Evolutionary conservation across 2,329 filamentous ascomycete species (phyloP), one percentile per base, ranked within the genome.

Genomic region (Fusarium xylarioides): DNA sequence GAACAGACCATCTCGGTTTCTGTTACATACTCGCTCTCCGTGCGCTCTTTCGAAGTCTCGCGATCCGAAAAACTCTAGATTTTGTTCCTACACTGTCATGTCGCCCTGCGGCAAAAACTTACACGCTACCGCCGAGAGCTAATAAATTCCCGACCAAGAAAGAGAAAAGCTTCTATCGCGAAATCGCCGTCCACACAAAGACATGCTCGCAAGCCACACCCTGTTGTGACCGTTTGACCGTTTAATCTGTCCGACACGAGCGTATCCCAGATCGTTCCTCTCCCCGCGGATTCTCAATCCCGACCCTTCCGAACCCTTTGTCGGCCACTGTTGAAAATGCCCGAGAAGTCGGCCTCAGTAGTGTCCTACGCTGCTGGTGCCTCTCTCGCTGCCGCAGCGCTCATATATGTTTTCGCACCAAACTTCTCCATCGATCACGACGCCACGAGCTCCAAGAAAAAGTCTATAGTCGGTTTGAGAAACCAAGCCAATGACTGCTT

Each of bases 321-420:
- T 56, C 66, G 49, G 58, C 58, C 57, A 49, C 61, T 50, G 56
- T 69, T 66, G 60, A 76, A 65, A 70, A 84, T 83, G 82, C 80
- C 79, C 66, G 81, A 82, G 54, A 83, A 81, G 70, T 77, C 81
- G 66, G 73, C 75, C 60, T 80, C 81, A 32, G 82, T 83, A 77
- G 94, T 94, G 77, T 94, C 94, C 49, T 99, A 99, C 84, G 96
- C 96, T 79, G 96, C 95, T 67, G 95, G 95, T 77, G 96, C 95
- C 68, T 97, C 95, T 61, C 92, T 99, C 71, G 96, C 96, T 63
- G 96, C 96, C 70, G 93, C 97, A 71, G 95, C 96, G 37, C 90
- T 98, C 65, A 93, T 98, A 81, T 99, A 98, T 83, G 95, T 98
- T 77, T 98, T 99, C 83, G 95, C 92, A 14, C 96, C 96, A n/a